Percentiles rank a stretch among this genome's conserved stretches.
Evolutionary conservation across 352 stramenopile species (phyloP).

Genomic region (Globisporangium cystogenes): DNA sequence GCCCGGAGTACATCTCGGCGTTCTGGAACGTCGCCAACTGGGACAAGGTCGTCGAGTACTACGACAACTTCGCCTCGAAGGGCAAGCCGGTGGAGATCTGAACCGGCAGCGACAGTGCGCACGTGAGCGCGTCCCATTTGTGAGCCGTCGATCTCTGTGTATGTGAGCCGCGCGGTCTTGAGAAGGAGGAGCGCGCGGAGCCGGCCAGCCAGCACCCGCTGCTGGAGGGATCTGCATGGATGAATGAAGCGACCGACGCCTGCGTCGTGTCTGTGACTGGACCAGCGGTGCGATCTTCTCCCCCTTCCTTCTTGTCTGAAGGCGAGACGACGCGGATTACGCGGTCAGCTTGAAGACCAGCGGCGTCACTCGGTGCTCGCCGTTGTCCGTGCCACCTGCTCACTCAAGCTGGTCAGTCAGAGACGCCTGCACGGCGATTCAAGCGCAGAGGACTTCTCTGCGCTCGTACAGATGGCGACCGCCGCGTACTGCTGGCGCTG

Average conservation of each 20-base stretch:
- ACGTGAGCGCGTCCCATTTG: slow-evolving; percentile 9
- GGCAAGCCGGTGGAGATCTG: slow-evolving; percentile 79
- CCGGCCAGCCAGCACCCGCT: not conserved
- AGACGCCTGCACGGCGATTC: no score
- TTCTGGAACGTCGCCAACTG: slow-evolving; percentile 98
- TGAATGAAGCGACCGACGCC: slow-evolving; percentile 3
- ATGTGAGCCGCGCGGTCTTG: not conserved
- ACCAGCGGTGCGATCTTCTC: not conserved
- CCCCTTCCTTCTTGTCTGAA: not conserved
- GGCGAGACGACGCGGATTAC: not conserved
- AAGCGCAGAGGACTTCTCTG: no score
- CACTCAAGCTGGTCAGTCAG: not conserved
- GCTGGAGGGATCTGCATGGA: slow-evolving; percentile 10
- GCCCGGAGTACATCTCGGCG: slow-evolving; percentile 95
- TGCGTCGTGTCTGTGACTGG: not conserved
- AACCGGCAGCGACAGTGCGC: slow-evolving; percentile 23
- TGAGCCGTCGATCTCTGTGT: slow-evolving; percentile 16
- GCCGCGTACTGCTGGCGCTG: slow-evolving; percentile 39
- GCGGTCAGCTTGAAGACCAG: slow-evolving; percentile 20
- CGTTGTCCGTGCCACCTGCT: slow-evolving; percentile 27
- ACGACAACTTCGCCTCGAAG: slow-evolving; percentile 87
- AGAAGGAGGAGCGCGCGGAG: not conserved
- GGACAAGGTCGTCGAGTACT: slow-evolving; percentile 91
- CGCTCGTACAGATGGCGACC: slow-evolving; percentile 41
- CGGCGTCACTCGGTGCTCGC: slow-evolving; percentile 25